phyloP scores from a whole-genome alignment of 2,329 filamentous ascomycete genomes.

The Fusarium cyanostomum region DNA sequence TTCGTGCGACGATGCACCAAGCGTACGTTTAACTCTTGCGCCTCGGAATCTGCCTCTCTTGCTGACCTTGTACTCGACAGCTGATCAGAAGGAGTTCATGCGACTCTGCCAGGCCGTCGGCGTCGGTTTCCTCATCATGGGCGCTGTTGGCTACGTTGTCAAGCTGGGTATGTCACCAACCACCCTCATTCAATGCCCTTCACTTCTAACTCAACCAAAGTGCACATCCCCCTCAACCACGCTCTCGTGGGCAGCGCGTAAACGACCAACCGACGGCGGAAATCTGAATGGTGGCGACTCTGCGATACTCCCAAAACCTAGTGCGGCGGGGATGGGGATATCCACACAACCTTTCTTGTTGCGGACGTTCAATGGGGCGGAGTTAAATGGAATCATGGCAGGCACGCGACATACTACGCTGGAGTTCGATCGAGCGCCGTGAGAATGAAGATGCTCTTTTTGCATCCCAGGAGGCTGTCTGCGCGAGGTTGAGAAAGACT shows the following conservation, averaged over 20 bases:
- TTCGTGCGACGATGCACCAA: conserved; percentile 72
- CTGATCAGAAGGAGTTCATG: conserved; percentile 56
- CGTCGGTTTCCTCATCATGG: conserved; percentile 76
- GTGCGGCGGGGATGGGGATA: conserved; percentile 14
- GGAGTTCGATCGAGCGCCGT: conserved; percentile 31
- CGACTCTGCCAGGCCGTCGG: conserved; percentile 68
- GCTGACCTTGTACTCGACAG: conserved; percentile 35
- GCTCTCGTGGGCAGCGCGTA: conserved; percentile 74
- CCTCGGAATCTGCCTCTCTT: background rate
- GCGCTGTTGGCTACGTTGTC: conserved; percentile 74
- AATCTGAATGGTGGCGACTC: conserved; percentile 30
- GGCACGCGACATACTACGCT: conserved; percentile 38
- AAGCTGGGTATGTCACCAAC: conserved; percentile 67
- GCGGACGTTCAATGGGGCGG: conserved; percentile 39
- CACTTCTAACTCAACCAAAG: conserved; percentile 48
- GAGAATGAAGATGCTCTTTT: conserved; percentile 23
- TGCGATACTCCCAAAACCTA: conserved; percentile 24
- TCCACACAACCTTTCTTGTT: conserved; percentile 38
- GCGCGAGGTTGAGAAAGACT: conserved; percentile 16
- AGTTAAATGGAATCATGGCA: conserved; percentile 42
- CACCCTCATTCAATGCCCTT: background rate
- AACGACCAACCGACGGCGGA: conserved; percentile 32
- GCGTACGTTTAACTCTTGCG: conserved; percentile 54
- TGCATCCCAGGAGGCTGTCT: conserved; percentile 12
- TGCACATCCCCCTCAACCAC: conserved; percentile 77